phyloP scores from a whole-genome alignment of 305 asterid genomes.

The Fraxinus velutina region DNA sequence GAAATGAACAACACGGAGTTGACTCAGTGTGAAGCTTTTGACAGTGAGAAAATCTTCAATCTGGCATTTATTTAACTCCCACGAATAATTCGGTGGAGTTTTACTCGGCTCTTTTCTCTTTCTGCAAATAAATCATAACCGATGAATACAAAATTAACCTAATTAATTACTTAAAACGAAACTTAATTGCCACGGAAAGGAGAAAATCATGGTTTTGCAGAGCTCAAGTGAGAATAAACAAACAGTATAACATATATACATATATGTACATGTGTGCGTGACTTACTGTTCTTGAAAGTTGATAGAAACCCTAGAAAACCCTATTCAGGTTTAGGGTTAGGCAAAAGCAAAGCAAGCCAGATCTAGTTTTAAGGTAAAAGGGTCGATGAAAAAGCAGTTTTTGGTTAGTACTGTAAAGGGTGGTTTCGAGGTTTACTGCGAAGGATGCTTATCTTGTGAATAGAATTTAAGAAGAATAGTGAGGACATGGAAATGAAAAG shows the following conservation, averaged over 20 bases:
- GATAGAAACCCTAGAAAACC: slow-evolving; percentile 13
- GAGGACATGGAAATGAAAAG: slow-evolving; percentile 30
- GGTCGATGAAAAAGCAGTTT: slow-evolving; percentile 23
- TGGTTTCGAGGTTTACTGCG: slow-evolving; percentile 24
- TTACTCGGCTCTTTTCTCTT: slow-evolving; percentile 21
- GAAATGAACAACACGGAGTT: slow-evolving; percentile 17
- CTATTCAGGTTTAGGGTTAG: slow-evolving; percentile 43
- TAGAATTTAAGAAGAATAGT: slow-evolving; percentile 71
- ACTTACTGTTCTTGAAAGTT: slow-evolving; percentile 1
- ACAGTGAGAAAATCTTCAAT: slow-evolving; percentile 1
- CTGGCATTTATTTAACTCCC: too few species aligned
- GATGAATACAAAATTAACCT: background rate
- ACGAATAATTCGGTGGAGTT: slow-evolving; percentile 33
- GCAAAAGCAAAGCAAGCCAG: slow-evolving; percentile 26
- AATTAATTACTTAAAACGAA: background rate
- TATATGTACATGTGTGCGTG: background rate
- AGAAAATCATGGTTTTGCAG: background rate
- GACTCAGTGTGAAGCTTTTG: slow-evolving; percentile 40
- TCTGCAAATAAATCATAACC: slow-evolving; percentile 12
- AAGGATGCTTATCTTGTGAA: slow-evolving; percentile 66
- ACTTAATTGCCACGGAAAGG: background rate
- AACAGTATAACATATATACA: background rate
- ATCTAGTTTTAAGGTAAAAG: slow-evolving; percentile 37
- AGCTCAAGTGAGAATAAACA: background rate
- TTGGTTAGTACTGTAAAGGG: slow-evolving; percentile 20